Evolutionary conservation across 768 basidiomycete genomes (phyloP).

Genomic region (Kwoniella mangroviensis): DNA sequence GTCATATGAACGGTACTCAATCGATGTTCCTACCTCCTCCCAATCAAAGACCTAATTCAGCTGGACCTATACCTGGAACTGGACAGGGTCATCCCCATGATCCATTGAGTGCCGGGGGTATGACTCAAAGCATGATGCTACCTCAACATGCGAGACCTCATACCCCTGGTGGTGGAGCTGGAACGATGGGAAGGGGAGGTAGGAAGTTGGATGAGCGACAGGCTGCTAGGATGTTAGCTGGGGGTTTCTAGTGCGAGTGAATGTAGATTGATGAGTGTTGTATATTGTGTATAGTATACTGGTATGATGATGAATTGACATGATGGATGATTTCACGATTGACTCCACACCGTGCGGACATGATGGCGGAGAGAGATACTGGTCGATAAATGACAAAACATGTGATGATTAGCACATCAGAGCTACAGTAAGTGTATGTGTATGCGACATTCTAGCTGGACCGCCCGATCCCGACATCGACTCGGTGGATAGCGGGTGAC

Average conservation of each 20-base stretch:
- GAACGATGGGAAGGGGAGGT: slow-evolving; percentile 29
- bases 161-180: neutral
- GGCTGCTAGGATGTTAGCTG: slow-evolving; percentile 53
- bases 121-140: slow-evolving; percentile 51
- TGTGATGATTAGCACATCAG: too few species aligned
- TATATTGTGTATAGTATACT: slow-evolving; percentile 4
- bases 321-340: too few species aligned
- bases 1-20: slow-evolving; percentile 28
- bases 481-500: too few species aligned
- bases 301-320: neutral
- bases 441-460: too few species aligned
- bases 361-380: too few species aligned
- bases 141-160: slow-evolving; percentile 30
- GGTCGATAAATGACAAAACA: too few species aligned
- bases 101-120: slow-evolving; percentile 29
- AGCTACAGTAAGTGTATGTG: too few species aligned
- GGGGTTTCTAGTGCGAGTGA: slow-evolving; percentile 37
- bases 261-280: neutral
- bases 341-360: too few species aligned
- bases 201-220: slow-evolving; percentile 48
- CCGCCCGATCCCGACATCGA: too few species aligned
- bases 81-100: slow-evolving; percentile 11
- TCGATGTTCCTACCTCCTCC: slow-evolving; percentile 49
- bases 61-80: slow-evolving; percentile 12
- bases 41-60: slow-evolving; percentile 11